phyloP scores from a whole-genome alignment of 2,329 filamentous ascomycete genomes.

The Macrophomina pseudophaseolina region DNA sequence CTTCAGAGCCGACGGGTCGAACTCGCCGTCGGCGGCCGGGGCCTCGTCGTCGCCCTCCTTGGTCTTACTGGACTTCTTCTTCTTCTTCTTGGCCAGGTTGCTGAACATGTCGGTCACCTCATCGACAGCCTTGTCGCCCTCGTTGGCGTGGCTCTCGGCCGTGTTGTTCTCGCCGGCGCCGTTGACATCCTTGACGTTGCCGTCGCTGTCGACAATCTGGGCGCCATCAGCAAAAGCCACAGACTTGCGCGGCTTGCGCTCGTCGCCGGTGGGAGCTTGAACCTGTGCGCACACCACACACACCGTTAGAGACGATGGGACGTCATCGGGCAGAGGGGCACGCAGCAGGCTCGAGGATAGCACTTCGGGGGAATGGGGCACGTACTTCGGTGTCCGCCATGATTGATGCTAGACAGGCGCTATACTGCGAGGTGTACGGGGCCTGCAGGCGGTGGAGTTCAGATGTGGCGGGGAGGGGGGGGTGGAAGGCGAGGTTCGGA shows the following conservation, averaged over 20 bases:
- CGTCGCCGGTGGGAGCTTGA: constrained; percentile 44
- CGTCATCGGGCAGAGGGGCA: constrained; percentile 26
- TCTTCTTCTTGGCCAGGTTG: constrained; percentile 76
- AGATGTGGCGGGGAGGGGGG: constrained; percentile 14
- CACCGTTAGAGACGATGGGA: constrained; percentile 12
- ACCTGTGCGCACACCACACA: constrained; percentile 17
- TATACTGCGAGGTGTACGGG: constrained; percentile 1
- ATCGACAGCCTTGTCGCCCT: constrained; percentile 63
- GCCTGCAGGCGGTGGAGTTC: constrained; percentile 9
- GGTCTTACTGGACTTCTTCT: constrained; percentile 64
- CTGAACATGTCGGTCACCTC: constrained; percentile 68
- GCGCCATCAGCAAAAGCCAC: constrained; percentile 91
- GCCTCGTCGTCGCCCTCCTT: constrained; percentile 61
- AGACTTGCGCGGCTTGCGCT: constrained; percentile 84
- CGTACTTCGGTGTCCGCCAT: constrained; percentile 53
- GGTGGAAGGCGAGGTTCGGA: constrained; percentile 8
- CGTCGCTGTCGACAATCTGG: constrained; percentile 87
- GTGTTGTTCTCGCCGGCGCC: constrained; percentile 78
- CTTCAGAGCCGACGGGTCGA: constrained; percentile 71
- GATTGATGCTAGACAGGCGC: constrained; percentile 46
- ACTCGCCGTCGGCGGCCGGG: constrained; percentile 61
- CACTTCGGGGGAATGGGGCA: constrained; percentile 17
- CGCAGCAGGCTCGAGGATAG: neutral
- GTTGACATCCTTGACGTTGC: constrained; percentile 78
- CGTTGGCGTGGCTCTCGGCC: constrained; percentile 71